Conservation (phyloP, 2,329 filamentous ascomycete species). For the Xylaria sp. region DNA sequence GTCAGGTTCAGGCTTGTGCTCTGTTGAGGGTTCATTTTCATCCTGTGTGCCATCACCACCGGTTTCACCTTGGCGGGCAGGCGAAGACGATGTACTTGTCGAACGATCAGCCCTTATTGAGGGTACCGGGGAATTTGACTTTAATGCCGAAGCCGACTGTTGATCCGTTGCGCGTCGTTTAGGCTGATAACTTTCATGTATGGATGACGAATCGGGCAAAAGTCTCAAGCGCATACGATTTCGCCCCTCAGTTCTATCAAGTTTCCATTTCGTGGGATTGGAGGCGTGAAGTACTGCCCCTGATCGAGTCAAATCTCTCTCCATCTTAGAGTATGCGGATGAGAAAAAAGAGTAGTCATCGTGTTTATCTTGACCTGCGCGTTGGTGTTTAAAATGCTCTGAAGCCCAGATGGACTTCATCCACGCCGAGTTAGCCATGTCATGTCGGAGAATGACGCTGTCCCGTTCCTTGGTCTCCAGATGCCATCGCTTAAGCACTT, state of each 20-base stretch:
- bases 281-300: conserved; percentile 81
- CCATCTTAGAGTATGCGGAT: conserved; percentile 80
- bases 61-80: conserved; percentile 37
- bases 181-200: conserved; percentile 81
- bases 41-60: conserved; percentile 39
- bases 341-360: conserved; percentile 85
- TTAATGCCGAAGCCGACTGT: conserved; percentile 50
- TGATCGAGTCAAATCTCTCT: conserved; percentile 79
- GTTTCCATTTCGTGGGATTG: conserved; percentile 79
- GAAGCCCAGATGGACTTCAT: conserved; percentile 94
- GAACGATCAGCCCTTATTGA: conserved; percentile 33
- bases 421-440: conserved; percentile 89
- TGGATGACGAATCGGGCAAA: conserved; percentile 77
- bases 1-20: conserved; percentile 45
- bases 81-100: conserved; percentile 37
- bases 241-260: conserved; percentile 94
- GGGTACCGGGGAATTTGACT: conserved; percentile 43
- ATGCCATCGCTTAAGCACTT: conserved; percentile 84
- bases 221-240: conserved; percentile 94
- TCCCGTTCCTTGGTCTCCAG: conserved; percentile 74
- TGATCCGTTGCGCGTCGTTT: conserved; percentile 73
- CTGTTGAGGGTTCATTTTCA: conserved; percentile 35
- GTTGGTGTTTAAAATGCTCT: conserved; percentile 90
- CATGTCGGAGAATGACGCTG: conserved; percentile 80
- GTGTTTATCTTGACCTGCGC: conserved; percentile 89